These are phyloP conservation scores for Tricholomella constricta DNA, from an alignment of 768 basidiomycete genomes.

Conservation along the genomic window DNA sequence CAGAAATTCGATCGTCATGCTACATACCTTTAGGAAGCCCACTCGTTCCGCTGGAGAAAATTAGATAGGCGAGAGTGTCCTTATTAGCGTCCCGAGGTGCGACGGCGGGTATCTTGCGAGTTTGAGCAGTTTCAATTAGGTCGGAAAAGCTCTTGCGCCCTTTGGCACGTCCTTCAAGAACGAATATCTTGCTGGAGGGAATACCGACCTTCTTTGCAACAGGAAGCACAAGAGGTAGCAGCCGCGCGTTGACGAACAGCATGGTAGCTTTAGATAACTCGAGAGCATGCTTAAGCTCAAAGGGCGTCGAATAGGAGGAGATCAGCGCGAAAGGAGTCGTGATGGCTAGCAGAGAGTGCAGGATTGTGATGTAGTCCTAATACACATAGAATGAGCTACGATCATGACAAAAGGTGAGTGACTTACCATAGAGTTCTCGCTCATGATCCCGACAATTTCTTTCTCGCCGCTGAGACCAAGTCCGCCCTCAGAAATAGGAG, in stretches of 20 bases:
- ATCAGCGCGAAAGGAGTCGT: conserved; percentile 56
- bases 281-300: conserved; percentile 55
- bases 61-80: conserved; percentile 22
- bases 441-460: conserved; percentile 69
- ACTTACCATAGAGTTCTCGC: conserved; percentile 68
- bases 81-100: conserved; percentile 15
- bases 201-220: conserved; percentile 37
- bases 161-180: conserved; percentile 43
- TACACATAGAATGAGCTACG: neutral
- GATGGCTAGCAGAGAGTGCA: conserved; percentile 49
- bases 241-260: conserved; percentile 52
- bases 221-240: conserved; percentile 43
- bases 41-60: conserved; percentile 27
- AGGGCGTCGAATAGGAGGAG: conserved; percentile 55
- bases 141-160: conserved; percentile 45
- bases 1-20: neutral
- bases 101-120: conserved; percentile 14
- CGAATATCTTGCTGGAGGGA: conserved; percentile 44
- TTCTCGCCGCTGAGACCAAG: conserved; percentile 49
- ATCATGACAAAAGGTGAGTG: neutral
- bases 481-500: conserved; percentile 51
- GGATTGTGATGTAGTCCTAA: conserved; percentile 57
- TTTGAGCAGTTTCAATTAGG: conserved; percentile 36
- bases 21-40: conserved; percentile 25
- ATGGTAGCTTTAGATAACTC: conserved; percentile 49